These are phyloP conservation scores for Lasiodiplodia sp. DNA, from an alignment of 2,329 filamentous ascomycete species.

Conservation along the genomic window DNA sequence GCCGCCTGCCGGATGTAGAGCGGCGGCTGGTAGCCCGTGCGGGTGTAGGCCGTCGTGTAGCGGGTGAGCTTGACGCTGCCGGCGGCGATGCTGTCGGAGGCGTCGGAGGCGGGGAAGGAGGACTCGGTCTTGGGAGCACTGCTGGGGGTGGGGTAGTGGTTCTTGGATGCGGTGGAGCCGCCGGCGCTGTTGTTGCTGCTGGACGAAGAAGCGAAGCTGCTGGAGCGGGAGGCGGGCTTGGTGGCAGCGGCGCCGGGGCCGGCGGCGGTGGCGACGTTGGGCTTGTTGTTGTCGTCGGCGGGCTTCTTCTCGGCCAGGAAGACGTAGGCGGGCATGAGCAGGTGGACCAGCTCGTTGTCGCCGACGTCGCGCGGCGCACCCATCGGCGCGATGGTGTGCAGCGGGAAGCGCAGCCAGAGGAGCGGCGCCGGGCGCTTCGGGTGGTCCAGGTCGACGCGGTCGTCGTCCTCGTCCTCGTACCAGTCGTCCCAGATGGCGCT, in stretches of 20 bases:
- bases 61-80: not conserved
- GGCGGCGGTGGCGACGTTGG: no score
- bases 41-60: not conserved
- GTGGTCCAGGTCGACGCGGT: not conserved
- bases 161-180: not conserved
- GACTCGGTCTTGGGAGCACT: no score
- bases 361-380: not conserved
- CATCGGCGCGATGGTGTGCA: not conserved
- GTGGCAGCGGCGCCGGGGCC: no score
- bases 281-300: not conserved
- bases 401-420: slow-evolving; percentile 7
- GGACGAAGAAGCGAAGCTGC: not conserved
- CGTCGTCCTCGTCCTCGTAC: not conserved
- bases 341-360: not conserved
- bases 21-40: not conserved
- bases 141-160: not conserved
- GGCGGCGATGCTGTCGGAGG: no score
- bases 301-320: not conserved
- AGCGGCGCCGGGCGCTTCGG: not conserved
- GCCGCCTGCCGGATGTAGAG: not conserved
- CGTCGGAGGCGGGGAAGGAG: not conserved
- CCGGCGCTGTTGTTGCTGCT: no score
- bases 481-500: not conserved
- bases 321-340: not conserved
- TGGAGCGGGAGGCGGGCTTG: not conserved